Percentiles rank a stretch among this genome's conserved stretches.
Conservation (phyloP, 345 rosid genomes). For the Sisymbrium irio region DNA sequence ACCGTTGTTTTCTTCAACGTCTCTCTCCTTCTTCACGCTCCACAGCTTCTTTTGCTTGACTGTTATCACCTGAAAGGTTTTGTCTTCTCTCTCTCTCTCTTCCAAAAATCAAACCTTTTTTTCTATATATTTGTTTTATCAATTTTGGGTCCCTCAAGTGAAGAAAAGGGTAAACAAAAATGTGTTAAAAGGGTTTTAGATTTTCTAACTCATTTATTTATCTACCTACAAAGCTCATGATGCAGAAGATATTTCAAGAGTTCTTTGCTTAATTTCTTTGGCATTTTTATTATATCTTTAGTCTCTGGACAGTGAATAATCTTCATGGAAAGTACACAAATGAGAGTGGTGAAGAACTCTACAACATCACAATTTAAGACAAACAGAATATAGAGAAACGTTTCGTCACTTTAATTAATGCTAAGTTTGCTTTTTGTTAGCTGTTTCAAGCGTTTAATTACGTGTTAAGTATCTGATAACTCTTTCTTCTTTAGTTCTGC, state of each 20-base stretch:
- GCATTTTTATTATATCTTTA: neutral
- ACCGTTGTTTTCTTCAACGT: conserved; percentile 27
- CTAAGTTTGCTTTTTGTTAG: neutral
- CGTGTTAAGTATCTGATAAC: neutral
- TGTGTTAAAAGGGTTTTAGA: conserved; percentile 5
- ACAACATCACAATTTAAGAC: neutral
- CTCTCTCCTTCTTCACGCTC: conserved; percentile 27
- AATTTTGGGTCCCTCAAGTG: conserved; percentile 32
- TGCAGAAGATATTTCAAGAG: neutral
- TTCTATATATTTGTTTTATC: neutral
- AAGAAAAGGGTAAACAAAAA: conserved; percentile 3
- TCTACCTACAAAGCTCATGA: neutral
- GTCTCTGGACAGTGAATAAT: neutral
- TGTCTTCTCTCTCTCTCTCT: conserved; percentile 19
- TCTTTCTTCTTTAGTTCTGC: conserved; percentile 17
- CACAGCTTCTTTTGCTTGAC: conserved; percentile 17
- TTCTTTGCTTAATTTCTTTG: neutral
- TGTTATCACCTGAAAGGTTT: conserved; percentile 29
- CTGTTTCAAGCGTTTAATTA: conserved; percentile 11
- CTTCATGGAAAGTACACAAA: neutral
- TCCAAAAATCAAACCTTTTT: neutral
- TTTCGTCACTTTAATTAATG: conserved; percentile 14
- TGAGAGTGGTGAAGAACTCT: neutral
- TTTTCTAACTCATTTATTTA: neutral
- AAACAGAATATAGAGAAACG: neutral